These are phyloP conservation scores for Porpolomopsis calyptriformis DNA, from an alignment of 768 basidiomycete genomes.

Conservation along the genomic window DNA sequence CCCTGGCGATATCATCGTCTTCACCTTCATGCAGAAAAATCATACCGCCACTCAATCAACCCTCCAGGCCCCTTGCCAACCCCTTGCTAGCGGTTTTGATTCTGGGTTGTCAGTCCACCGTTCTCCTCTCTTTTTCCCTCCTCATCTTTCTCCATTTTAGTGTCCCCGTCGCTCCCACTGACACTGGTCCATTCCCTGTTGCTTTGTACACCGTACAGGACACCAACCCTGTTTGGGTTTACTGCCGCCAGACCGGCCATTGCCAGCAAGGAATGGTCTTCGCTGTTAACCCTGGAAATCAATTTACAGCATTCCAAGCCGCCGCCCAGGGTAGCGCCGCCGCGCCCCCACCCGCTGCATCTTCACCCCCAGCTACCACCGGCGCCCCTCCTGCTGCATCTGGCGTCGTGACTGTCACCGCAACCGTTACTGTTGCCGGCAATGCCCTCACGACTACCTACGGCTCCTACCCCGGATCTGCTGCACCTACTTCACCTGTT, in stretches of 20 bases:
- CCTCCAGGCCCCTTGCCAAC: conserved; percentile 37
- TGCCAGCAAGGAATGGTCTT: conserved; percentile 56
- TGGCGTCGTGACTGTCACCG: conserved; percentile 17
- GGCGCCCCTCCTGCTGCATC: conserved; percentile 21
- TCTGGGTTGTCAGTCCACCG: conserved; percentile 52
- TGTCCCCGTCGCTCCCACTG: conserved; percentile 34
- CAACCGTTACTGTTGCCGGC: conserved; percentile 19
- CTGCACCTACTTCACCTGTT: conserved; percentile 12
- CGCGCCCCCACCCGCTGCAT: conserved; percentile 14
- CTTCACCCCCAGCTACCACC: conserved; percentile 17
- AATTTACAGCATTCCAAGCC: conserved; percentile 44
- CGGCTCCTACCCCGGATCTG: conserved; percentile 11
- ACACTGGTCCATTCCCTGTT: conserved; percentile 32
- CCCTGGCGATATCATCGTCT: conserved; percentile 36
- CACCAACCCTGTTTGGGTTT: conserved; percentile 45
- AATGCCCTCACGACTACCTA: conserved; percentile 16
- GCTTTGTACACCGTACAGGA: conserved; percentile 33
- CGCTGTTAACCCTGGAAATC: conserved; percentile 48
- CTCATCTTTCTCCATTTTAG: conserved; percentile 18
- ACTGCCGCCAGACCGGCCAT: conserved; percentile 45
- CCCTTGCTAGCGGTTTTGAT: conserved; percentile 38
- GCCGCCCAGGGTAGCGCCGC: conserved; percentile 31
- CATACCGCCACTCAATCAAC: conserved; percentile 51
- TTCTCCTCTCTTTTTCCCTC: conserved; percentile 1
- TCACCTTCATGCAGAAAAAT: conserved; percentile 47